Percentiles rank a stretch among this genome's conserved stretches.
Conservation (phyloP, 2,329 filamentous ascomycete genomes). For the Pseudocercospora pini-densiflorae region DNA sequence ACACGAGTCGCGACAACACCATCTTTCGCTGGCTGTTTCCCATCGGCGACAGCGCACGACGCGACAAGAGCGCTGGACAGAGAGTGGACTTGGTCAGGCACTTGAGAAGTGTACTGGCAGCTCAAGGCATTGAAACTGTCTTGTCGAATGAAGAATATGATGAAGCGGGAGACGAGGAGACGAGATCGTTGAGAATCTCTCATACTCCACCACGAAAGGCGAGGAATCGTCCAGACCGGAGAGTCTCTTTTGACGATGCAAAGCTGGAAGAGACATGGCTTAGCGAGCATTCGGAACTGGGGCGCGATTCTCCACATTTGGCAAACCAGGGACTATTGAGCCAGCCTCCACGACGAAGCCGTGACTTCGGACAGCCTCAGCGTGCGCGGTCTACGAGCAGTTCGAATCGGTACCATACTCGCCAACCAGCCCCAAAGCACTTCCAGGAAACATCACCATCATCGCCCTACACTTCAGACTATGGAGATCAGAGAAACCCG, state of each 20-base stretch:
- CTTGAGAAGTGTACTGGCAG: slow-evolving; percentile 35
- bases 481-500: slow-evolving; percentile 24
- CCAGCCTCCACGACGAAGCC: slow-evolving; percentile 28
- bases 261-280: slow-evolving; percentile 57
- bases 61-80: slow-evolving; percentile 23
- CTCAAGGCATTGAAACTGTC: slow-evolving; percentile 30
- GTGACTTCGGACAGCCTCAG: slow-evolving; percentile 12
- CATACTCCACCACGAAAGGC: slow-evolving; percentile 18
- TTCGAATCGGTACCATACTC: slow-evolving; percentile 15
- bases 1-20: slow-evolving; percentile 74
- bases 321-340: slow-evolving; percentile 21
- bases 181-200: slow-evolving; percentile 17
- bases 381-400: slow-evolving; percentile 34
- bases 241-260: slow-evolving; percentile 62
- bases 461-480: slow-evolving; percentile 23
- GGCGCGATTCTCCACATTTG: slow-evolving; percentile 10
- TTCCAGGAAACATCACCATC: slow-evolving; percentile 23
- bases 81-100: slow-evolving; percentile 32
- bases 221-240: slow-evolving; percentile 42
- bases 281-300: slow-evolving; percentile 35
- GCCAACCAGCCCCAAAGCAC: slow-evolving; percentile 23
- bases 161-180: slow-evolving; percentile 43
- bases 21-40: slow-evolving; percentile 80
- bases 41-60: slow-evolving; percentile 62
- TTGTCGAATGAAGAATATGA: slow-evolving; percentile 30